Evolutionary conservation across 2,329 filamentous ascomycete species (phyloP).

Genomic region (Scopulariopsis brevicaulis): DNA sequence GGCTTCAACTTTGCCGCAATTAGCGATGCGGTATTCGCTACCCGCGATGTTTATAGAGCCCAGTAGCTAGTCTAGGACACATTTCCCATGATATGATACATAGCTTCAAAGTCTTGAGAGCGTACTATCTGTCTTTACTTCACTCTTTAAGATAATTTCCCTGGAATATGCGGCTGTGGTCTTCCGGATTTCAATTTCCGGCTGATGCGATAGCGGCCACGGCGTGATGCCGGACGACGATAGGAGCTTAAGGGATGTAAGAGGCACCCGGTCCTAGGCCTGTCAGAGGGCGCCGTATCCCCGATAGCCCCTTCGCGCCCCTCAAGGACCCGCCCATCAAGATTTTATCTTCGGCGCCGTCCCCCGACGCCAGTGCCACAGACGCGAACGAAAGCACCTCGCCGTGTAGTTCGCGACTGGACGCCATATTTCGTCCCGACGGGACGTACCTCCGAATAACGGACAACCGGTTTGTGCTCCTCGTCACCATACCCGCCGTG

Average conservation of each 20-base stretch:
- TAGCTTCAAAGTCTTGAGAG: too few species aligned
- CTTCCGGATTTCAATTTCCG: too few species aligned
- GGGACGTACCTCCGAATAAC: neutral
- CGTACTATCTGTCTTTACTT: too few species aligned
- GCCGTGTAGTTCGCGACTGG: neutral
- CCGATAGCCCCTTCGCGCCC: neutral
- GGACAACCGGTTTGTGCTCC: conserved; percentile 6
- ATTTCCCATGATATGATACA: too few species aligned
- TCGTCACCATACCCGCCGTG: conserved; percentile 13
- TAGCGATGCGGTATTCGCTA: too few species aligned
- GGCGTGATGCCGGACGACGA: too few species aligned
- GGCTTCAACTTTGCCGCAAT: too few species aligned
- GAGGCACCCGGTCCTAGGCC: neutral
- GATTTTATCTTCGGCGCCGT: neutral
- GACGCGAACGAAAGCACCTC: neutral
- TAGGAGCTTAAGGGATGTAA: neutral
- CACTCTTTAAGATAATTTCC: too few species aligned
- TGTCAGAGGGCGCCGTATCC: neutral
- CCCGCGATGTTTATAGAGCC: too few species aligned
- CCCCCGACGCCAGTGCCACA: neutral
- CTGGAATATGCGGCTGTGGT: too few species aligned
- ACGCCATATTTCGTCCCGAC: neutral
- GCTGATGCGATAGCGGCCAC: too few species aligned
- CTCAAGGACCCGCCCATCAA: neutral
- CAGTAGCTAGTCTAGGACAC: too few species aligned